Conservation (phyloP, 768 basidiomycete species). For the Leccinum disarticulatum region DNA sequence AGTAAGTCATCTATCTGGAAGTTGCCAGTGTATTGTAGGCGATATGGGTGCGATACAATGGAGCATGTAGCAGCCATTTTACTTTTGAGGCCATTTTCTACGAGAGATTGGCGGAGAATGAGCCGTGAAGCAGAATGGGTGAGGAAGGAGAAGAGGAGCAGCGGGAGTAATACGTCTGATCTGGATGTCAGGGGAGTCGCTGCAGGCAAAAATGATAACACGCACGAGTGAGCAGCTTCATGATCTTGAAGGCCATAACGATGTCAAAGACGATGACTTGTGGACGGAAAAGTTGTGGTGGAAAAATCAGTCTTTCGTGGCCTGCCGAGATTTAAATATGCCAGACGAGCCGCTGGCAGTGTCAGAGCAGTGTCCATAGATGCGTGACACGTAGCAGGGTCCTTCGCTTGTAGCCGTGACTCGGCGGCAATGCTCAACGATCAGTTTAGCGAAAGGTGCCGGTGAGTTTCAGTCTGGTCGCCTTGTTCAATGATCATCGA, state of each 20-base stretch:
- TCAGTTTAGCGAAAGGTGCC: too few relatives aligned
- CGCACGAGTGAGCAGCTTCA: slow-evolving; percentile 2
- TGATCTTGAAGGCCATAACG: slow-evolving; percentile 1
- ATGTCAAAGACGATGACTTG: slow-evolving; percentile 10
- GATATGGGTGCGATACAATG: slow-evolving; percentile 29
- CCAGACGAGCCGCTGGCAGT: neutral
- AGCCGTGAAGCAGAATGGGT: slow-evolving; percentile 9
- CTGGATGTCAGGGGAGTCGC: neutral
- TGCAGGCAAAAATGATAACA: neutral
- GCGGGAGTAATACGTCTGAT: slow-evolving; percentile 18
- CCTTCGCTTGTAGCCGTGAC: too few relatives aligned
- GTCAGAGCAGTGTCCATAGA: neutral
- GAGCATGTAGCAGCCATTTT: slow-evolving; percentile 37
- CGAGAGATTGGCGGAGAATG: slow-evolving; percentile 14
- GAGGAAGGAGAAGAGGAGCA: slow-evolving; percentile 22
- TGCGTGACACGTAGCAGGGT: too few relatives aligned
- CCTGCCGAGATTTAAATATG: neutral
- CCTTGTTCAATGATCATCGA: too few relatives aligned
- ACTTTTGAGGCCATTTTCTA: slow-evolving; percentile 9
- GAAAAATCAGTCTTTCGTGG: slow-evolving; percentile 8
- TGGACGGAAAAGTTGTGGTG: slow-evolving; percentile 6
- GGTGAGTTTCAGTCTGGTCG: too few relatives aligned
- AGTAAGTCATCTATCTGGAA: slow-evolving; percentile 37
- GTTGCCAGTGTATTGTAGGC: slow-evolving; percentile 41
- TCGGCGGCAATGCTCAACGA: too few relatives aligned